A percentile compares a stretch with the other conserved stretches of the same genome.
These are phyloP conservation scores for Gigaspora rosea DNA, from an alignment of 192 early-diverging fungal genomes.

Conservation along the genomic window DNA sequence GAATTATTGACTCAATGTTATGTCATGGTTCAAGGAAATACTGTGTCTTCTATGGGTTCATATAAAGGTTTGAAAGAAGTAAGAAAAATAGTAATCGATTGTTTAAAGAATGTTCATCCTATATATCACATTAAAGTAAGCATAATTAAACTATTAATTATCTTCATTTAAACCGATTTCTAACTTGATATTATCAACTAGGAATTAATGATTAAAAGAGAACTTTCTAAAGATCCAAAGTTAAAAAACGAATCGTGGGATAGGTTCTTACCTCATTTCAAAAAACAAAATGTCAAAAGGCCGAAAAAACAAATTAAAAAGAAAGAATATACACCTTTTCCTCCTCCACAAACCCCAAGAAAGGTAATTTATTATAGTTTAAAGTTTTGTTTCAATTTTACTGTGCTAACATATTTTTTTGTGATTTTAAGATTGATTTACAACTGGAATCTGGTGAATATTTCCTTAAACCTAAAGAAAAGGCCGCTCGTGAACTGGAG, in stretches of 20 bases:
- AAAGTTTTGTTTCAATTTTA: no score
- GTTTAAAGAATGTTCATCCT: conserved; percentile 98
- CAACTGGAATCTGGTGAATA: conserved; percentile 97
- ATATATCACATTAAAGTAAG: conserved; percentile 96
- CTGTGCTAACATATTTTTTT: no score
- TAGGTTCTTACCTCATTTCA: conserved; percentile 95
- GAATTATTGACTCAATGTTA: conserved; percentile 95
- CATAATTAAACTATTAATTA: neutral
- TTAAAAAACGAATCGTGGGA: conserved; percentile 95
- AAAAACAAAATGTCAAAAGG: conserved; percentile 82
- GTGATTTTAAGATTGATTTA: conserved; percentile 64
- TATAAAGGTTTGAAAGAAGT: conserved; percentile 87
- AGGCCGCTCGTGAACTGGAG: conserved; percentile 62
- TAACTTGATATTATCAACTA: conserved; percentile 34
- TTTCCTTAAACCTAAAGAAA: conserved; percentile 80
- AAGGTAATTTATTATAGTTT: conserved; percentile 45
- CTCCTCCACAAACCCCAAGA: conserved; percentile 78
- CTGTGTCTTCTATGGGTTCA: conserved; percentile 91
- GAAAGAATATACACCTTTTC: conserved; percentile 90
- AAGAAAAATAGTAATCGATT: conserved; percentile 90
- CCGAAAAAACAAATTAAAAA: conserved; percentile 54
- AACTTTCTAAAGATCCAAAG: conserved; percentile 95
- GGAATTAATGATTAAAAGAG: conserved; percentile 98
- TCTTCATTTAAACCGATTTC: neutral
- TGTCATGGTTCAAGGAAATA: conserved; percentile 98